Evolutionary conservation across 2,329 filamentous ascomycete genomes (phyloP).

Genomic region (Metarhizium anisopliae): DNA sequence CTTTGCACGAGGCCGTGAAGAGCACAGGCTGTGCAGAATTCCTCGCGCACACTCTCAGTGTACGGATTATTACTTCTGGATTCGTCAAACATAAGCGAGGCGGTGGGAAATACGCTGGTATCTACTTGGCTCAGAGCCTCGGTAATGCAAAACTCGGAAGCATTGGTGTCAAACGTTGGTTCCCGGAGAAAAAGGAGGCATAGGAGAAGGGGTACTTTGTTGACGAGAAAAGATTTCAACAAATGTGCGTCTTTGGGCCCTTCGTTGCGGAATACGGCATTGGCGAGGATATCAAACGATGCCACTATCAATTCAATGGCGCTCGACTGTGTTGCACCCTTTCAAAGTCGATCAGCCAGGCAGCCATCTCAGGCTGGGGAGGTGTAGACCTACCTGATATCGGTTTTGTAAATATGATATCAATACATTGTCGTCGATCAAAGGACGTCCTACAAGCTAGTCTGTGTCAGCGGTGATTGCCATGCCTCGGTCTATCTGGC

Average conservation of each 20-base stretch:
- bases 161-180: conserved; percentile 59
- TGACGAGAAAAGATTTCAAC: conserved; percentile 78
- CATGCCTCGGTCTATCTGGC: not conserved
- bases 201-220: conserved; percentile 49
- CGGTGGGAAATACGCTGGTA: conserved; percentile 61
- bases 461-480: not conserved
- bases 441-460: conserved; percentile 70
- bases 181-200: conserved; percentile 49
- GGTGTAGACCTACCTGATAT: conserved; percentile 53
- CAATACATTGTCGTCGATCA: conserved; percentile 72
- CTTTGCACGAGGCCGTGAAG: conserved; percentile 78
- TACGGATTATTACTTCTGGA: conserved; percentile 48
- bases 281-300: conserved; percentile 82
- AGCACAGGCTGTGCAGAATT: conserved; percentile 87
- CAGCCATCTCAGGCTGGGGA: not conserved
- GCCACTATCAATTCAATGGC: conserved; percentile 78
- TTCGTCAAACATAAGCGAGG: conserved; percentile 51
- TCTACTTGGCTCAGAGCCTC: conserved; percentile 74
- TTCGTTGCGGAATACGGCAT: conserved; percentile 64
- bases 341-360: conserved; percentile 6
- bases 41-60: conserved; percentile 50
- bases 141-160: conserved; percentile 58
- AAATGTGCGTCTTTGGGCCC: conserved; percentile 54
- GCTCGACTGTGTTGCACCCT: conserved; percentile 70
- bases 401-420: conserved; percentile 76